Base-by-base conservation (phyloP, 257 asterid species). In the Salvia hispanica region DNA sequence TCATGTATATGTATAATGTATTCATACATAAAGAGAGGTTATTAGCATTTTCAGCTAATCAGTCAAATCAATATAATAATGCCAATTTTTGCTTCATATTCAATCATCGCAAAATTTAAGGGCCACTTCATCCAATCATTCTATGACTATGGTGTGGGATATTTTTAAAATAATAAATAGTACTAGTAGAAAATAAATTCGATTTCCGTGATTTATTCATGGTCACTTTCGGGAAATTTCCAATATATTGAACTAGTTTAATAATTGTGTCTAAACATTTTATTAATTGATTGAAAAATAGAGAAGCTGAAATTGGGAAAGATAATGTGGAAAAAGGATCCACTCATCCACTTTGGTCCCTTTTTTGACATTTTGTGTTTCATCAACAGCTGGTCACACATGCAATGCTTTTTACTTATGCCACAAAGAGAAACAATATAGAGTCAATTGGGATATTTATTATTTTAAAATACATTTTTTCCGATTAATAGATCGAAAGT, bases 361-460 rank as follows among this genome's bases (percentile, higher is more conserved):
- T 15, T 42, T 42, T 9, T 61, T 42, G 43, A 61, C 58, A 7
- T 62, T 9, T 10, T 51, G 43, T 18, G 64, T 40, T 43, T 63
- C 71, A 52, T 34, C 57, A 46, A 42, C 57, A 52, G 42, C 64
- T 71, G 54, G 57, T 71, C 28, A 43, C 71, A 44, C 66, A 72
- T 55, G 52, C 14, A 45, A 25, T 64, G 71, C 54, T 64, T 72
- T 64, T 43, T 36, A 13, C 3, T 37, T 62, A 28, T 53, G 50
- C 9, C 58, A 61, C 51, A 50, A 40, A 70, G 10, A 60, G 21
- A 51, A 11, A 60, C 62, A 43, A 25, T 56, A 52, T 11, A 21
- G 12, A n/a, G 21, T 33, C 25, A 44, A n/a, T 68, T 50, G 4
- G 12, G 13, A 47, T 43, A 58, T 15, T 36, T 59, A 36, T 69